Evolutionary conservation across 2,329 filamentous ascomycete genomes (phyloP), one percentile per base, ranked within the genome.

Genomic region (Hysterium pulicare): DNA sequence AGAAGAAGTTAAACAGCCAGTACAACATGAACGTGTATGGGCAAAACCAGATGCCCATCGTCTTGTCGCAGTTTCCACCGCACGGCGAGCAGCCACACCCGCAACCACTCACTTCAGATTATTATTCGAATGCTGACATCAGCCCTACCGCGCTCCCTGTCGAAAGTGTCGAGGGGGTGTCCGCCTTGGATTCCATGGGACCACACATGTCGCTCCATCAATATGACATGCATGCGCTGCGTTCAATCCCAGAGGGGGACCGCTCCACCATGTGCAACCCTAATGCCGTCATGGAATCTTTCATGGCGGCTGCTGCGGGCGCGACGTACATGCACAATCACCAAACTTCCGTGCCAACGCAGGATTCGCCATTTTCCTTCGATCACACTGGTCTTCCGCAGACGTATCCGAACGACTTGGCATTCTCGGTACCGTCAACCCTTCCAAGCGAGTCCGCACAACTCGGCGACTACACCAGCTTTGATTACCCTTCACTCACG

Each of bases 1-100:
- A 66, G 38, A 75, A 75, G 62, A 76, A 76, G 56, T 58, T 65
- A 41, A 42, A 60, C 37, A 67, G 65, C 45, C 61, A 64, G 50
- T 54, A 57, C 46, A 62, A 61, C 52, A 66, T 66, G 64, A 62
- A 60, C 26, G 50, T 37, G 4, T 31, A 39, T 21, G 51, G 16
- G 10, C 7, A 33, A 44, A 41, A 48, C 33, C 51, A 50, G 38
- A 54, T 61, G 24, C 53, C 55, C 16, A 54, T 58, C 26, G 52
- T 57, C 38, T 23, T 30, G 9, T 36, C 48, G 13, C 49, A 52
- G 24, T 55, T 46, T 38, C 33, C 45, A 10, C 46, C 22, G 22
- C 50, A 49, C 15, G 41, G 45, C 24, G 49, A 58, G 42, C 59
- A 61, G 31, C 53, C 47, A 20, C 55, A 54, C 24, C 43, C 38